Evolutionary conservation across 768 basidiomycete genomes (phyloP).

Genomic region (Russula compacta): DNA sequence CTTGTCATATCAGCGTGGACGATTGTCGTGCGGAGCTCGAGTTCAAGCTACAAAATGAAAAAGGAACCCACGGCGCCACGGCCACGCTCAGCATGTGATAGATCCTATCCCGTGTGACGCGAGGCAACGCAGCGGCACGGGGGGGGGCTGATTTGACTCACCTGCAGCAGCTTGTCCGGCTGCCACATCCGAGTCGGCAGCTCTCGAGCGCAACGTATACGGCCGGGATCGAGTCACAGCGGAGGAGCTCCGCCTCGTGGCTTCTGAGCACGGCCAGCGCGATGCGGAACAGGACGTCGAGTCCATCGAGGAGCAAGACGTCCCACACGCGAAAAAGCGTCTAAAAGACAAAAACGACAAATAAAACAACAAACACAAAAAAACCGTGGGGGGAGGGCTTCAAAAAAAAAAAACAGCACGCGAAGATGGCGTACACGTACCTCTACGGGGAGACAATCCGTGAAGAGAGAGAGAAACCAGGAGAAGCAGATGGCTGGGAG

Average conservation of each 20-base stretch:
- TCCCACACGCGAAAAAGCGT: constrained; percentile 97
- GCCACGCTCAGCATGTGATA: too few species aligned
- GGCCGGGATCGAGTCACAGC: constrained; percentile 77
- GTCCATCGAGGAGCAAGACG: constrained; percentile 85
- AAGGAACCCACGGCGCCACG: too few species aligned
- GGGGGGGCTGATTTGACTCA: constrained; percentile 28
- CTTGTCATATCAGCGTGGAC: constrained; percentile 45
- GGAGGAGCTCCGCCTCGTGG: constrained; percentile 76
- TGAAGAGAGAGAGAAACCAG: constrained; percentile 96
- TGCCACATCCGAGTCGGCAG: constrained; percentile 92
- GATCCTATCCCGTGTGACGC: background rate
- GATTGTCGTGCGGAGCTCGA: constrained; percentile 43
- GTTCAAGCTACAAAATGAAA: constrained; percentile 44
- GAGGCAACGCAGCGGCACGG: background rate
- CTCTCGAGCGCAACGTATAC: constrained; percentile 86
- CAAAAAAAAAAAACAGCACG: background rate
- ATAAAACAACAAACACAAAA: background rate
- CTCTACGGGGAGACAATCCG: constrained; percentile 92
- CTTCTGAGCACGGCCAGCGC: constrained; percentile 78
- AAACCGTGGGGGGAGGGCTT: background rate
- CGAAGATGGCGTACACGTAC: constrained; percentile 33
- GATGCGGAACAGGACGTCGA: constrained; percentile 85
- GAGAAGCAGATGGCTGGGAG: constrained; percentile 94
- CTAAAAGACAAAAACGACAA: constrained; percentile 29
- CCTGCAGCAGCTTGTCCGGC: constrained; percentile 83